phyloP scores from a whole-genome alignment of 257 asterid genomes.

The Solanum appendiculatum region DNA sequence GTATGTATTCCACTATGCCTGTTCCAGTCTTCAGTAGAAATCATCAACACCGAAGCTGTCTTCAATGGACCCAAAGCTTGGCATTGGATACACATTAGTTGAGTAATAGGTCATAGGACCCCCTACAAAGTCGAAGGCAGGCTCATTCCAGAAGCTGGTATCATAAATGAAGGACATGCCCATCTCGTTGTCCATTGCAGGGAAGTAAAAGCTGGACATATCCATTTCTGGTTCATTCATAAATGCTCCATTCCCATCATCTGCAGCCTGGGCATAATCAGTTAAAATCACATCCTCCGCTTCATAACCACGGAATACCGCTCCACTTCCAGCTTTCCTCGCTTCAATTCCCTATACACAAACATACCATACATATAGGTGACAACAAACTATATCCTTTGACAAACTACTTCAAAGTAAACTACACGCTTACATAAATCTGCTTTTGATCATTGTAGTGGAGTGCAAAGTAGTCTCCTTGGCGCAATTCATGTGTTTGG shows the following conservation, averaged over 20 bases:
- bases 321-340: constrained; percentile 9
- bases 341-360: constrained; percentile 31
- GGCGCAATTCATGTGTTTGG: constrained; percentile 17
- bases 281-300: constrained; percentile 4
- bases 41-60: constrained; percentile 23
- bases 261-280: constrained; percentile 5
- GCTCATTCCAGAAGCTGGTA: constrained; percentile 23
- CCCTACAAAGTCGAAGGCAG: constrained; percentile 25
- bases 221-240: neutral
- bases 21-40: constrained; percentile 1
- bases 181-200: constrained; percentile 12
- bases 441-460: constrained; percentile 19
- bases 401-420: neutral
- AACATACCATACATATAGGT: neutral
- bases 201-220: constrained; percentile 5
- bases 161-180: constrained; percentile 25
- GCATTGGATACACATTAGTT: neutral
- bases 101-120: constrained; percentile 22
- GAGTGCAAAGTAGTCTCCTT: constrained; percentile 26
- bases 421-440: constrained; percentile 15
- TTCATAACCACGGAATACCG: neutral
- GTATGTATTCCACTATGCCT: neutral
- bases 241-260: neutral
- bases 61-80: constrained; percentile 23
- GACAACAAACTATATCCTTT: neutral